Conservation (phyloP, 768 basidiomycete species). For the Amanita molliuscula region DNA sequence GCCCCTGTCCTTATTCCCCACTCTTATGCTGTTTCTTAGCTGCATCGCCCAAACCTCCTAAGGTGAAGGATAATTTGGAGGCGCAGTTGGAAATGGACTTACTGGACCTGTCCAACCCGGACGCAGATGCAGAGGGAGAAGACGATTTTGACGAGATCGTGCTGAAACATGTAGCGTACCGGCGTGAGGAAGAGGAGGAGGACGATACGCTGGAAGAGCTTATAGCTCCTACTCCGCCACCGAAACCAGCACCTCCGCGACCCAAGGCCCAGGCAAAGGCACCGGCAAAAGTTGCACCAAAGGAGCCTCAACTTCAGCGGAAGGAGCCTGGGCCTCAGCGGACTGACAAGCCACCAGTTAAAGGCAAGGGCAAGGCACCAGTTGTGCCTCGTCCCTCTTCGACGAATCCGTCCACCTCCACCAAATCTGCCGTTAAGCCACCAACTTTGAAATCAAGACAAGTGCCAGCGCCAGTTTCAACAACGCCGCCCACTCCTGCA, state of each 20-base stretch:
- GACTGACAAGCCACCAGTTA: slow-evolving; percentile 14
- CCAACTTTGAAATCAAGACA: slow-evolving; percentile 5
- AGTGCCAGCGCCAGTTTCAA: not conserved
- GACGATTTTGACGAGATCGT: slow-evolving; percentile 34
- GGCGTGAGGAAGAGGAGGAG: slow-evolving; percentile 24
- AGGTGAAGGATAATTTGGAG: slow-evolving; percentile 10
- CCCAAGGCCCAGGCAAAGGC: not conserved
- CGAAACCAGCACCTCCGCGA: slow-evolving; percentile 17
- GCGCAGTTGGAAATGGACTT: slow-evolving; percentile 20
- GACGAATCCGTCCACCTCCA: slow-evolving; percentile 13
- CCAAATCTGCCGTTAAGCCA: slow-evolving; percentile 6
- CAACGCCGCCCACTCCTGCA: slow-evolving; percentile 3
- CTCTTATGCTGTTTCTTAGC: slow-evolving; percentile 10
- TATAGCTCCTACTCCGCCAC: slow-evolving; percentile 19
- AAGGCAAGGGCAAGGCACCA: slow-evolving; percentile 14
- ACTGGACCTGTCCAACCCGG: slow-evolving; percentile 10
- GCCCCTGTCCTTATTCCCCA: slow-evolving; percentile 1
- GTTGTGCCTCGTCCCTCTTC: slow-evolving; percentile 17
- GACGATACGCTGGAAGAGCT: slow-evolving; percentile 21
- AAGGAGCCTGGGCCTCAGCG: slow-evolving; percentile 23
- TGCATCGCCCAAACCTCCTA: slow-evolving; percentile 15
- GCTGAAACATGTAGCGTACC: slow-evolving; percentile 15
- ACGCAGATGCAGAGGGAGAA: slow-evolving; percentile 22
- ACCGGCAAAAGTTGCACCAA: not conserved
- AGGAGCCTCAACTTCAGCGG: slow-evolving; percentile 10